phyloP scores from a whole-genome alignment of 2,329 filamentous ascomycete genomes.

The Juglanconis oblonga region DNA sequence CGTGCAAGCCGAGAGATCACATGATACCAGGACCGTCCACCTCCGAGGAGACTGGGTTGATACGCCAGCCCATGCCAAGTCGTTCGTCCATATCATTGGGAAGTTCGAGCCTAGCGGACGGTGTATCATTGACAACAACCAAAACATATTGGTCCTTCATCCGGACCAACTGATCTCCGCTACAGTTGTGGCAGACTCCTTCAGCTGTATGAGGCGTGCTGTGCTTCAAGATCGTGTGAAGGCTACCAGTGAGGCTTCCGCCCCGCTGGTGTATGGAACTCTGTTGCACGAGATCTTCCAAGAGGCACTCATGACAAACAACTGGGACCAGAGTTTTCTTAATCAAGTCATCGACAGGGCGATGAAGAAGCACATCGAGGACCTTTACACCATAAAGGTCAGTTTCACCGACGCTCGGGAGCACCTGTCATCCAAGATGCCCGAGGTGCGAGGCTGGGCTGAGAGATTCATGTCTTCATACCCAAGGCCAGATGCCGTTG shows the following conservation, averaged over 20 bases:
- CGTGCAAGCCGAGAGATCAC: constrained; percentile 75
- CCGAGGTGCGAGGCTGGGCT: constrained; percentile 80
- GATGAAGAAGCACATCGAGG: constrained; percentile 78
- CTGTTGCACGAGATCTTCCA: constrained; percentile 96
- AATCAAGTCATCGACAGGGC: constrained; percentile 63
- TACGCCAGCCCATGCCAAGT: constrained; percentile 69
- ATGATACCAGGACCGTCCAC: constrained; percentile 63
- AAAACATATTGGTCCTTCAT: constrained; percentile 85
- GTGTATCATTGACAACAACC: constrained; percentile 77
- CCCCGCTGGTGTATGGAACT: constrained; percentile 85
- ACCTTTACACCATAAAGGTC: constrained; percentile 83
- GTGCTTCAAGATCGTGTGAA: constrained; percentile 95
- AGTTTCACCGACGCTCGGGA: constrained; percentile 70
- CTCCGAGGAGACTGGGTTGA: constrained; percentile 86
- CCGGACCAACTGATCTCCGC: constrained; percentile 94
- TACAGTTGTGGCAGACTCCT: constrained; percentile 94
- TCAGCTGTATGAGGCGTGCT: constrained; percentile 83
- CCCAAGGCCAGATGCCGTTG: constrained; percentile 64
- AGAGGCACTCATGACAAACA: constrained; percentile 77
- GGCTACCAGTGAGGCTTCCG: constrained; percentile 75
- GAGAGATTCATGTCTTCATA: constrained; percentile 70
- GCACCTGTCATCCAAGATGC: constrained; percentile 79
- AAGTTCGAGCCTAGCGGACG: constrained; percentile 66
- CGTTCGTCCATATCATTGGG: constrained; percentile 85
- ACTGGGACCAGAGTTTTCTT: constrained; percentile 72